phyloP scores from a whole-genome alignment of 345 rosid genomes.

The Gossypium australe region DNA sequence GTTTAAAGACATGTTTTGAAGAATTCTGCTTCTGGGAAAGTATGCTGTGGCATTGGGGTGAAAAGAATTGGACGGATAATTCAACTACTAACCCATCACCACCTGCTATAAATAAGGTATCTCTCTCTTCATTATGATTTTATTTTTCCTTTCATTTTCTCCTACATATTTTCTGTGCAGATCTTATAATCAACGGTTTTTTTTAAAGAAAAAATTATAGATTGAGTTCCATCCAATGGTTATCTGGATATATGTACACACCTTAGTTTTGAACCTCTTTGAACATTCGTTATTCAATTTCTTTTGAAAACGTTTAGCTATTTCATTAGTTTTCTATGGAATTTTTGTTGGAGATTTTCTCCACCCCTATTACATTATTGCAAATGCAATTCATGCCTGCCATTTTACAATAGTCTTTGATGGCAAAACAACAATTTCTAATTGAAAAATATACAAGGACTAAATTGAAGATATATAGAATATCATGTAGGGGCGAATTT shows the following conservation, averaged over 20 bases:
- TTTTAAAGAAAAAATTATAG: neutral
- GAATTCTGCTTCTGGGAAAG: conserved; percentile 85
- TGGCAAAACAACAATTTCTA: no score
- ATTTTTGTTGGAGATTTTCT: neutral
- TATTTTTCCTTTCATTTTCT: neutral
- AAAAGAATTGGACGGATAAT: conserved; percentile 62
- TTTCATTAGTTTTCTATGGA: neutral
- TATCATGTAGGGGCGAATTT: no score
- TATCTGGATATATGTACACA: neutral
- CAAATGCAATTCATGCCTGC: neutral
- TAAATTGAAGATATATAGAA: no score
- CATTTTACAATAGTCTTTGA: neutral
- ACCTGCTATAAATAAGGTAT: conserved; percentile 18
- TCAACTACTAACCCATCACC: conserved; percentile 33
- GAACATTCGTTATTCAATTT: neutral
- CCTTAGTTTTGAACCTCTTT: neutral
- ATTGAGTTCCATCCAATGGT: conserved; percentile 1
- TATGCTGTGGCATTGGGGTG: conserved; percentile 95
- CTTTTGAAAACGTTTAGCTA: neutral
- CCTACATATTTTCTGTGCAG: conserved; percentile 10
- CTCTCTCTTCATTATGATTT: conserved; percentile 34
- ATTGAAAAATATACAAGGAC: no score
- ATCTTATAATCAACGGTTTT: neutral
- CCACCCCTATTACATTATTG: neutral
- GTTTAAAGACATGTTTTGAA: conserved; percentile 65